phyloP scores from a whole-genome alignment of 768 basidiomycete genomes.

The Tephrocybe sp. region DNA sequence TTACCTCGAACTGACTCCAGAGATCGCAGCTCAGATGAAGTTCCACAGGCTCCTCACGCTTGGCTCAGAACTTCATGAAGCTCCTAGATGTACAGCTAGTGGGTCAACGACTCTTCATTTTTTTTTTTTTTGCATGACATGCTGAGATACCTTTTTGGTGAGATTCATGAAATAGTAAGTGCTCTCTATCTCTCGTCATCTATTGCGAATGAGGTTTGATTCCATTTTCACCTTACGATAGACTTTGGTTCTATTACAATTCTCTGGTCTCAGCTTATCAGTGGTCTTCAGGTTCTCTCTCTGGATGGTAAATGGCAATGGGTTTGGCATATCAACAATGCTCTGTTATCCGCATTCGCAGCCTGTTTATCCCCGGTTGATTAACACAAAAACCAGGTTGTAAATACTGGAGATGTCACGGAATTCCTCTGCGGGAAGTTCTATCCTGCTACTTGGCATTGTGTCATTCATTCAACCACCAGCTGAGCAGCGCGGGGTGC shows the following conservation, averaged over 20 bases:
- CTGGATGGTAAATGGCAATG: constrained; percentile 53
- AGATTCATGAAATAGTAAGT: constrained; percentile 49
- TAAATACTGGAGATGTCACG: constrained; percentile 59
- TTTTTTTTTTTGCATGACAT: neutral
- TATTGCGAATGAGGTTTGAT: neutral
- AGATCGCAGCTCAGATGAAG: neutral
- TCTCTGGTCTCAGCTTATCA: constrained; percentile 59
- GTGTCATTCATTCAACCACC: constrained; percentile 21
- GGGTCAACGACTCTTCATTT: neutral
- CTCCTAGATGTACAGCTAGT: constrained; percentile 35
- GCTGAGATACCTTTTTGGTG: constrained; percentile 21
- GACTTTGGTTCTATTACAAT: constrained; percentile 58
- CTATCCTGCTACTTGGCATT: constrained; percentile 57
- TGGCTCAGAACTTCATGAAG: constrained; percentile 43
- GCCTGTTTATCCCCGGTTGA: neutral
- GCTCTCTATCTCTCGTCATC: neutral
- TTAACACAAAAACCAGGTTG: constrained; percentile 35
- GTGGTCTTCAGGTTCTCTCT: constrained; percentile 54
- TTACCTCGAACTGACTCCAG: neutral
- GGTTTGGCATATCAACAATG: constrained; percentile 58
- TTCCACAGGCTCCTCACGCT: constrained; percentile 31
- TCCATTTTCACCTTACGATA: constrained; percentile 13
- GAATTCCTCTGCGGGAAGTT: constrained; percentile 61
- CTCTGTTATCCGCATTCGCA: constrained; percentile 33
- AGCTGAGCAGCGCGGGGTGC: neutral